These are phyloP conservation scores for Lactarius vividus DNA, from an alignment of 768 basidiomycete species.

Conservation along the genomic window DNA sequence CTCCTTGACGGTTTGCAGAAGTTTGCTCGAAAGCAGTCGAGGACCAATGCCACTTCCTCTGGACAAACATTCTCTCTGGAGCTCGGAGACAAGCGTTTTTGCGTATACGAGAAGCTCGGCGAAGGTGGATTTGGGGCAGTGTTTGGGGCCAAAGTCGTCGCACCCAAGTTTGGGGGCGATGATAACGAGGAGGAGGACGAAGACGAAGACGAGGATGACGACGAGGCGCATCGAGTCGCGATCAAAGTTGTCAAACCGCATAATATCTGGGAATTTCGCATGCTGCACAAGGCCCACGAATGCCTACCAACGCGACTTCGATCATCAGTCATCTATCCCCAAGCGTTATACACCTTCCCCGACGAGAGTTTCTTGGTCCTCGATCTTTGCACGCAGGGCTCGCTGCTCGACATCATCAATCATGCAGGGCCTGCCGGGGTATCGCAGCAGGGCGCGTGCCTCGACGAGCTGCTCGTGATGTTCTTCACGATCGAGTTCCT, in stretches of 20 bases:
- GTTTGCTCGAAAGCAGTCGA: conserved; percentile 50
- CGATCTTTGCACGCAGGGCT: conserved; percentile 87
- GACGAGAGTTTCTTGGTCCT: conserved; percentile 92
- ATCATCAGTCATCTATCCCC: conserved; percentile 71
- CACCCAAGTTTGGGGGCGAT: conserved; percentile 43
- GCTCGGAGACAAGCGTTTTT: conserved; percentile 63
- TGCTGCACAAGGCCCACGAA: conserved; percentile 73
- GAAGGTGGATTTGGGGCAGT: conserved; percentile 97
- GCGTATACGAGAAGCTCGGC: conserved; percentile 83
- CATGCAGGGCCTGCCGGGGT: conserved; percentile 72
- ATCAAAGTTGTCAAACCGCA: conserved; percentile 89
- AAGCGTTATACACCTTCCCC: conserved; percentile 74
- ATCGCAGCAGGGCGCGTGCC: conserved; percentile 71
- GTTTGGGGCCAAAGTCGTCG: conserved; percentile 71
- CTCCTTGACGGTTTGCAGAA: conserved; percentile 72
- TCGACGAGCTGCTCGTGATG: conserved; percentile 91
- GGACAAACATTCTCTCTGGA: conserved; percentile 50
- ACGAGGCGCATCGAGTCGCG: conserved; percentile 66
- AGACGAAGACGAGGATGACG: conserved; percentile 45
- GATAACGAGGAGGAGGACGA: conserved; percentile 43
- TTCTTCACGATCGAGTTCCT: conserved; percentile 95
- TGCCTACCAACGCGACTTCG: conserved; percentile 58
- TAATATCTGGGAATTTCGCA: conserved; percentile 90
- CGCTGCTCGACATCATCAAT: conserved; percentile 89
- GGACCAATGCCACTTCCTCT: conserved; percentile 35